Percentiles rank a stretch among this genome's conserved stretches.
These are phyloP conservation scores for Eustoma russellianum DNA, from an alignment of 257 asterid genomes.

Conservation along the genomic window DNA sequence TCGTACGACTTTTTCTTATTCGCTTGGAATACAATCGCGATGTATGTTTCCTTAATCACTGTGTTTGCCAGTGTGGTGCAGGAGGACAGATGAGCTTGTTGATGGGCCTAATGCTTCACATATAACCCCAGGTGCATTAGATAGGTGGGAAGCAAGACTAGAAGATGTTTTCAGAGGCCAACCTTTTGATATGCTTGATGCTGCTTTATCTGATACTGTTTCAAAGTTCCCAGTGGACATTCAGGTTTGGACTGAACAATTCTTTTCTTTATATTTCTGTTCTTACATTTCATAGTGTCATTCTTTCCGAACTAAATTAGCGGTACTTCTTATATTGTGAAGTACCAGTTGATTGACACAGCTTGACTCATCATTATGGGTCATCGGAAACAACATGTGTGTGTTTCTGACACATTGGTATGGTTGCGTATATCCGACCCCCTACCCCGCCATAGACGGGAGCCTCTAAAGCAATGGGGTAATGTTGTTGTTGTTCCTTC, in stretches of 20 bases:
- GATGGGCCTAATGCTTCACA: conserved; percentile 99
- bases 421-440: too few species aligned
- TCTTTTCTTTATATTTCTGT: too few species aligned
- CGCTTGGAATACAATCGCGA: background rate
- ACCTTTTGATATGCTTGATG: conserved; percentile 98
- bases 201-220: conserved; percentile 86
- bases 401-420: too few species aligned
- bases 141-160: conserved; percentile 90
- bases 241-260: conserved; percentile 39
- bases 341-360: too few species aligned
- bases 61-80: conserved; percentile 74
- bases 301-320: too few species aligned
- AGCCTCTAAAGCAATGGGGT: too few species aligned
- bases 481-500: too few species aligned
- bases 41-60: background rate
- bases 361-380: too few species aligned
- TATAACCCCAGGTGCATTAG: conserved; percentile 82
- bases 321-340: too few species aligned
- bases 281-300: too few species aligned
- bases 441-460: too few species aligned
- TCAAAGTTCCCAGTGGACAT: conserved; percentile 76
- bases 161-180: conserved; percentile 77
- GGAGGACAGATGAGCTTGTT: conserved; percentile 97
- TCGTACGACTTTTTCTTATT: background rate
- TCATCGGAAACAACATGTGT: too few species aligned